Conservation (phyloP, 2,329 filamentous ascomycete species). For the Fonsecaea nubica region DNA sequence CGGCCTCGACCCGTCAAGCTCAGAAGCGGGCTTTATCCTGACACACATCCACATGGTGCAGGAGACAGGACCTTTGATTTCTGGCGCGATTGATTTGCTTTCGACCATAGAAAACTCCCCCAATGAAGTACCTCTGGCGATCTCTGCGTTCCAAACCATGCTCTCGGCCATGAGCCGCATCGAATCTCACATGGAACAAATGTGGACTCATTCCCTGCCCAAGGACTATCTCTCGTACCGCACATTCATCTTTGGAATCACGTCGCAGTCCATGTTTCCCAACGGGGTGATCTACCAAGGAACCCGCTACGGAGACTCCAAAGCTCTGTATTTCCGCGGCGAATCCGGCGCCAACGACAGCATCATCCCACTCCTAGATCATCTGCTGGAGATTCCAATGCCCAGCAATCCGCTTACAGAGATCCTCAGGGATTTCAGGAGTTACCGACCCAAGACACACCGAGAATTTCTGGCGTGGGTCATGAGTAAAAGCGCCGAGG, state of each 20-base stretch:
- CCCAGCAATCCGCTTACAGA: slow-evolving; percentile 85
- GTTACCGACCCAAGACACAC: slow-evolving; percentile 88
- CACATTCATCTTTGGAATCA: slow-evolving; percentile 97
- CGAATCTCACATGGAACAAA: slow-evolving; percentile 82
- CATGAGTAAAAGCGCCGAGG: slow-evolving; percentile 57
- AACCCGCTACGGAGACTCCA: slow-evolving; percentile 64
- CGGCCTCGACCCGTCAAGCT: slow-evolving; percentile 83
- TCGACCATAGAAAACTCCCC: slow-evolving; percentile 55
- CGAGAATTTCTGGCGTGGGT: slow-evolving; percentile 82
- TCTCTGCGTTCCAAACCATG: slow-evolving; percentile 64
- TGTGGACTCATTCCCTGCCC: slow-evolving; percentile 90
- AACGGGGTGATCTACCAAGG: slow-evolving; percentile 89
- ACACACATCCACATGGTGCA: slow-evolving; percentile 96
- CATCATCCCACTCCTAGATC: slow-evolving; percentile 90
- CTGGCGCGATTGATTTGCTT: slow-evolving; percentile 72
- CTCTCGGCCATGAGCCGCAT: slow-evolving; percentile 71
- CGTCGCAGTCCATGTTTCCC: slow-evolving; percentile 91
- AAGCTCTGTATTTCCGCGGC: slow-evolving; percentile 82
- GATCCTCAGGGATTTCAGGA: slow-evolving; percentile 85
- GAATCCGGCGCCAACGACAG: slow-evolving; percentile 94
- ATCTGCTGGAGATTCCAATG: slow-evolving; percentile 84
- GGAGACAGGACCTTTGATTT: slow-evolving; percentile 78
- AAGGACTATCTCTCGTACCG: slow-evolving; percentile 86
- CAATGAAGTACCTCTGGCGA: slow-evolving; percentile 18
- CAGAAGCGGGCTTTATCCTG: slow-evolving; percentile 94